Conservation (phyloP, 768 basidiomycete species). For the Leccinum variicolor region DNA sequence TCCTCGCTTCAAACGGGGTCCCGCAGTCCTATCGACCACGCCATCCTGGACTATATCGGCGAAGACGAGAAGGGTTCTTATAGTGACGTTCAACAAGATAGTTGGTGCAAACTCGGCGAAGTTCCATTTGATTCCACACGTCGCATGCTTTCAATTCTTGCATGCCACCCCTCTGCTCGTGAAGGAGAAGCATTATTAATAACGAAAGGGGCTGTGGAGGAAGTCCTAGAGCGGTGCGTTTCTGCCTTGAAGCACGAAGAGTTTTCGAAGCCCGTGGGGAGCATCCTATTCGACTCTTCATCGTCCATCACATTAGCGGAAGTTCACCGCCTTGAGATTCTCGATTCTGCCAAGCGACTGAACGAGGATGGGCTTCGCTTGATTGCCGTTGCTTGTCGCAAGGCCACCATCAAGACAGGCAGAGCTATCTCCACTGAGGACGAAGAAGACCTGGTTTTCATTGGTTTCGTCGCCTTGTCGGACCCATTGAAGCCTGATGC, state of each 20-base stretch:
- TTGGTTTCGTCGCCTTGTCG: slow-evolving; percentile 29
- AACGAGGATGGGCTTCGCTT: slow-evolving; percentile 33
- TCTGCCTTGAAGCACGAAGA: slow-evolving; percentile 19
- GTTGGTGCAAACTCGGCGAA: slow-evolving; percentile 32
- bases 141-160: slow-evolving; percentile 33
- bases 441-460: slow-evolving; percentile 28
- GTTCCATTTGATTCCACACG: slow-evolving; percentile 36
- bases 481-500: slow-evolving; percentile 33
- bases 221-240: slow-evolving; percentile 31
- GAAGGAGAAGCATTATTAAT: slow-evolving; percentile 23
- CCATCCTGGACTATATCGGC: slow-evolving; percentile 28
- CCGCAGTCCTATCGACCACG: slow-evolving; percentile 35
- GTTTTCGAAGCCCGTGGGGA: slow-evolving; percentile 6
- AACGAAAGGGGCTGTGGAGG: slow-evolving; percentile 32
- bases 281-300: slow-evolving; percentile 17
- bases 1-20: slow-evolving; percentile 33
- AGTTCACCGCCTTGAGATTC: slow-evolving; percentile 19
- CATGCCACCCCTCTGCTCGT: slow-evolving; percentile 20
- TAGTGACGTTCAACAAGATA: slow-evolving; percentile 7
- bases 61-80: slow-evolving; percentile 11
- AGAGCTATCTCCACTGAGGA: slow-evolving; percentile 19
- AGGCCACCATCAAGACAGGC: slow-evolving; percentile 13
- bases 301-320: slow-evolving; percentile 16
- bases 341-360: slow-evolving; percentile 24
- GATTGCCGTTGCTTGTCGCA: slow-evolving; percentile 29